These are phyloP conservation scores for Actinidia chinensis DNA, from an alignment of 179 eudicot genomes.

Conservation along the genomic window DNA sequence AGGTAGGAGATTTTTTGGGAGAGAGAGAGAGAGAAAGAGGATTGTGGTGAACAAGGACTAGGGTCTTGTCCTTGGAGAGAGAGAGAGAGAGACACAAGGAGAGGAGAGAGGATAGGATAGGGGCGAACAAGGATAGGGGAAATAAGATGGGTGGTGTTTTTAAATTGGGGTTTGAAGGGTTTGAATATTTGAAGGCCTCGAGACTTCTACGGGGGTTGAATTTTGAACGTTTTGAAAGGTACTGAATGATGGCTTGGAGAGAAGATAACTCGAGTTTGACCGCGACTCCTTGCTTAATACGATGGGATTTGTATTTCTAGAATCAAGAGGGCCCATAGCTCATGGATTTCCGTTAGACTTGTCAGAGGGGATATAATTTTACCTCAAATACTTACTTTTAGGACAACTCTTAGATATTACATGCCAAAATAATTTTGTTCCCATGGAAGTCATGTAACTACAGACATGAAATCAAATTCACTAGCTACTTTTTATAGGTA, in stretches of 20 bases:
- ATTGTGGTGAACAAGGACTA: neutral
- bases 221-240: neutral
- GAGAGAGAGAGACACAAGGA: neutral
- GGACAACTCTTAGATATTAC: too few relatives aligned
- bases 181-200: constrained; percentile 4
- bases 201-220: constrained; percentile 13
- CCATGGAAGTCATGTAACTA: too few relatives aligned
- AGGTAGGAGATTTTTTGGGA: too few relatives aligned
- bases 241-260: neutral
- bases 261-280: neutral
- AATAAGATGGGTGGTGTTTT: neutral
- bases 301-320: constrained; percentile 4
- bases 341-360: neutral
- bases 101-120: neutral
- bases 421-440: too few relatives aligned
- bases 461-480: too few relatives aligned
- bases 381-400: too few relatives aligned
- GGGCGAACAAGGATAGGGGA: too few relatives aligned
- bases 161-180: neutral
- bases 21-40: neutral
- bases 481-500: too few relatives aligned
- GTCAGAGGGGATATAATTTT: too few relatives aligned
- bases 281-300: neutral
- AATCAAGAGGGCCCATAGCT: neutral
- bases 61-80: neutral